phyloP scores from a whole-genome alignment of 106 monocot species.

The Phalaenopsis aphrodite region DNA sequence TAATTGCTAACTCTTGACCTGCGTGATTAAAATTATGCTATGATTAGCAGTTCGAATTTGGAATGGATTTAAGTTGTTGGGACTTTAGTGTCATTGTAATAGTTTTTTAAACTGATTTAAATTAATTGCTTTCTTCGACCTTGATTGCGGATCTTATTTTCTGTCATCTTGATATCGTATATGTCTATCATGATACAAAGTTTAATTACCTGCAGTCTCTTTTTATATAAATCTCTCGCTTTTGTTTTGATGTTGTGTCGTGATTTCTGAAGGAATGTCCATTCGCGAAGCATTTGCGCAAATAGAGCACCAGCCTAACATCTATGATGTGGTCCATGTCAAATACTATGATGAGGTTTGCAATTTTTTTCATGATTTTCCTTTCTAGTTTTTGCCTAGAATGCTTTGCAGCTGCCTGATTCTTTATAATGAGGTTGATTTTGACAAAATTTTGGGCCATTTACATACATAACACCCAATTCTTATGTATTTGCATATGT shows the following conservation, averaged over 20 bases:
- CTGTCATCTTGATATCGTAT: not conserved
- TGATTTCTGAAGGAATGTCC: constrained; percentile 65
- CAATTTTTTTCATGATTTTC: not conserved
- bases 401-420: not conserved
- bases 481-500: too few relatives aligned
- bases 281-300: constrained; percentile 88
- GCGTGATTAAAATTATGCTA: not conserved
- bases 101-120: not conserved
- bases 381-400: not conserved
- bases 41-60: not conserved
- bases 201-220: not conserved
- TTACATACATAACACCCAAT: too few relatives aligned
- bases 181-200: not conserved
- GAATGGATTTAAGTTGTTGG: not conserved
- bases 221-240: not conserved
- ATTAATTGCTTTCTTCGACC: not conserved
- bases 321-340: constrained; percentile 97
- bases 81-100: not conserved
- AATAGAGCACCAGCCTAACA: constrained; percentile 76
- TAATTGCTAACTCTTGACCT: too few relatives aligned
- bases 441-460: not conserved
- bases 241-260: not conserved
- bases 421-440: not conserved
- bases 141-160: not conserved
- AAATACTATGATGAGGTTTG: constrained; percentile 90